These are phyloP conservation scores for Cutaneotrichosporon curvatum DNA, from an alignment of 1,284 basidiomycete genomes.

Conservation along the genomic window DNA sequence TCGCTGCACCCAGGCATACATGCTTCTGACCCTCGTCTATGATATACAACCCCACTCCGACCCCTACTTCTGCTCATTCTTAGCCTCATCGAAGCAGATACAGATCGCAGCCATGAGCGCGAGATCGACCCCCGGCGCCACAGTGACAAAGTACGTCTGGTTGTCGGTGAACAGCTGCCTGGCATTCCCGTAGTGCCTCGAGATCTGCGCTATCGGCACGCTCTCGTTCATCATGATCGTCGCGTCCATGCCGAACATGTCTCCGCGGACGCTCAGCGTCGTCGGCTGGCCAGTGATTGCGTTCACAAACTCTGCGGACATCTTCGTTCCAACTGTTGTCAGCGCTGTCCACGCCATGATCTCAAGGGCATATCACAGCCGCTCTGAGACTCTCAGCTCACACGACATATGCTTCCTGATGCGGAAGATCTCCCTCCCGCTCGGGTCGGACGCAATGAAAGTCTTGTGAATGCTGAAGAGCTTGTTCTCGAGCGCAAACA, in stretches of 20 bases:
- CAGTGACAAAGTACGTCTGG: slow-evolving; percentile 44
- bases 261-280: slow-evolving; percentile 31
- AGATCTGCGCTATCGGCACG: slow-evolving; percentile 36
- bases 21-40: too few relatives aligned
- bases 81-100: slow-evolving; percentile 46
- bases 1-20: too few relatives aligned
- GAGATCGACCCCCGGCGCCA: slow-evolving; percentile 47
- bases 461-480: slow-evolving; percentile 29
- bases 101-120: slow-evolving; percentile 46
- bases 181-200: slow-evolving; percentile 30
- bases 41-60: too few relatives aligned
- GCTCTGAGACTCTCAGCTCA: slow-evolving; percentile 25
- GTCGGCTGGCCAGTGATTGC: slow-evolving; percentile 20
- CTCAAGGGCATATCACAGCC: background rate
- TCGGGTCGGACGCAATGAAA: slow-evolving; percentile 28
- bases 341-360: background rate
- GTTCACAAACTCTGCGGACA: slow-evolving; percentile 37
- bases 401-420: slow-evolving; percentile 30
- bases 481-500: slow-evolving; percentile 38
- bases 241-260: slow-evolving; percentile 38
- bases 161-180: slow-evolving; percentile 32
- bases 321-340: slow-evolving; percentile 34
- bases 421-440: slow-evolving; percentile 32
- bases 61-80: slow-evolving; percentile 25
- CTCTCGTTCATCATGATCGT: slow-evolving; percentile 29